Evolutionary conservation across 306 rosid genomes (phyloP), one percentile per base, ranked within the genome.

Genomic region (Corylus americana): DNA sequence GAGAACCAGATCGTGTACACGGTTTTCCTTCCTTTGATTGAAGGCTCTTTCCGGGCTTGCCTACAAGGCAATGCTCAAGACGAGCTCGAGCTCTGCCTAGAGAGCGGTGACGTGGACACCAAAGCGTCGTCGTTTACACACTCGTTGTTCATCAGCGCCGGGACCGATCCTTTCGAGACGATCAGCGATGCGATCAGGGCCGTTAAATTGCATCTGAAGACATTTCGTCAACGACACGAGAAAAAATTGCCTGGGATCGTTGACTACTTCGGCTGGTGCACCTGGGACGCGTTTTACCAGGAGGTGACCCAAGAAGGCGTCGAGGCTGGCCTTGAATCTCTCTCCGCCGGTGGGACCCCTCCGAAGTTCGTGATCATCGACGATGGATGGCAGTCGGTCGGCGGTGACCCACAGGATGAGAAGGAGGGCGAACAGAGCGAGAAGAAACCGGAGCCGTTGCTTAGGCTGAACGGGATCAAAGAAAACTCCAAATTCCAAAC

Each of bases 221-320:
- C 92, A 9, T 95, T 95, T 75, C 93, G 98, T 1, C 87, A 85
- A 61, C 87, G 98, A n/a, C 81, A 90, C 14, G 98, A 95, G 88
- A 95, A 95, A 90, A 91, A 87, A 12, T 82, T 95, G n/a, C 96
- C 97, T 0, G 94, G 87, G 0, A 89, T 92, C 59, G 81, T 86
- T 0, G 97, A 95, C 13, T 86, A 78, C 50, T 95, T 95, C 62
- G 96, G 98, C 0, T 95, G 98, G 98, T 92, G 98, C 71, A 95
- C 97, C 0, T 95, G 98, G 98, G 98, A 95, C 80, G 98, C 98
- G 3, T 92, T 92, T 74, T 95, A 95, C 82, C 88, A 89, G 17
- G 89, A 95, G 1, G 98, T 95, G 35, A 92, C 92, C 1, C 98
- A 89, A 77, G 97, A 92, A 78, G 98, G 93, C 0, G 98, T 95